Evolutionary conservation across 2,329 filamentous ascomycete genomes (phyloP), one percentile per base, ranked within the genome.

Genomic region (Ascochyta clinopodiicola): DNA sequence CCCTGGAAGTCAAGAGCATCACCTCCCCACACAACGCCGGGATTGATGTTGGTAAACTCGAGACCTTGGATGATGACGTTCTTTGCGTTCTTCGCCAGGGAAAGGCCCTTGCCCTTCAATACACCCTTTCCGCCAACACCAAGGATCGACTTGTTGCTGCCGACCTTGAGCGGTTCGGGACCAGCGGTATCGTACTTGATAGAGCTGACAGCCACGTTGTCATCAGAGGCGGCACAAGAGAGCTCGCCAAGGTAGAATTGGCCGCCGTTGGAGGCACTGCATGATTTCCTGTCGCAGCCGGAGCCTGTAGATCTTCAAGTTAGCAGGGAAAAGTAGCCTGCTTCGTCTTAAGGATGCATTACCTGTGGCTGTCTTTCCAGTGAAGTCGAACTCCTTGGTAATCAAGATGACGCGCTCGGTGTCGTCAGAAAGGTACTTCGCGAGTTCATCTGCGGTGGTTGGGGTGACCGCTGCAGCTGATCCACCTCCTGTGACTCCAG

Each of bases 11-110:
- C 72, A 44, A 77, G 67, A 4, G 71, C 75, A 56, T 77, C 75
- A 22, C 75, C 75, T 15, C 75, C 74, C 74, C 74, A 77, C 9
- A 77, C 71, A 29, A 75, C 68, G 36, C 75, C 55, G 0, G 75
- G 74, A 63, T 77, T 77, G 25, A 77, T 62, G 37, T 69, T 69
- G 19, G 68, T 74, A 59, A 77, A 70, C 32, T 71, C 65, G 12
- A 79, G 64, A 56, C 78, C 78, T 58, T 79, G 74, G 55, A 80
- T 72, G 57, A 73, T 72, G 19, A 77, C 61, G 55, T 78, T 78
- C 44, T 60, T 64, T 2, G 64, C 71, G 21, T 68, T 69, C 12
- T 63, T 63, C 17, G 61, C 59, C 24, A 80, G 62, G 0, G 69
- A 67, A 5, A 80, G 66, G 8, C 78, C 78, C 57, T 77, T 80